These are phyloP conservation scores for Adenanthera pavonina DNA, from an alignment of 306 rosid species.

Conservation along the genomic window DNA sequence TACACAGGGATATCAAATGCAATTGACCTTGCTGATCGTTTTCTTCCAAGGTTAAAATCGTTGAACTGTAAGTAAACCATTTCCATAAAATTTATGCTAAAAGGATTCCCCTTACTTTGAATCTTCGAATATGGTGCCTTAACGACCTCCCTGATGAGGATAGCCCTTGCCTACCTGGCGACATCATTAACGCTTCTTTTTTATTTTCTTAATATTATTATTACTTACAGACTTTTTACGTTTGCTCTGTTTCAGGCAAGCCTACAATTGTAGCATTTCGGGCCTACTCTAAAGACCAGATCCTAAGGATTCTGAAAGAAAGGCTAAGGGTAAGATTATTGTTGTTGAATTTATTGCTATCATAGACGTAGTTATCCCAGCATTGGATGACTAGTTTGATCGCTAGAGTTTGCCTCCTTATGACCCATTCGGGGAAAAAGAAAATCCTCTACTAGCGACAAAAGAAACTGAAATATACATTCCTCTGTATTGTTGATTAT, in stretches of 20 bases:
- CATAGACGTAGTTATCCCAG: neutral
- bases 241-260: slow-evolving; percentile 63
- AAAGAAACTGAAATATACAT: slow-evolving; percentile 3
- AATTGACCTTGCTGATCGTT: slow-evolving; percentile 91
- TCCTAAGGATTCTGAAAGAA: slow-evolving; percentile 79
- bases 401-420: neutral
- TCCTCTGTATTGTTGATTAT: slow-evolving; percentile 32
- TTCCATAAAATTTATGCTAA: slow-evolving; percentile 3
- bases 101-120: slow-evolving; percentile 1
- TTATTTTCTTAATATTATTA: neutral
- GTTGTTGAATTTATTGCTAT: slow-evolving; percentile 7
- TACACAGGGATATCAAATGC: slow-evolving; percentile 90
- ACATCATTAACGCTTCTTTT: neutral
- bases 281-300: slow-evolving; percentile 86
- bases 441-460: neutral
- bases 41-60: slow-evolving; percentile 87
- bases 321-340: slow-evolving; percentile 67
- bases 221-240: neutral
- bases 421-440: neutral
- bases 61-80: slow-evolving; percentile 75
- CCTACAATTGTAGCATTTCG: slow-evolving; percentile 75
- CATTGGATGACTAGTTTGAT: neutral
- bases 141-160: slow-evolving; percentile 6
- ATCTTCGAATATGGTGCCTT: slow-evolving; percentile 13
- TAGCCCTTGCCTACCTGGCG: slow-evolving; percentile 15